Evolutionary conservation across 2,329 filamentous ascomycete genomes (phyloP).

Genomic region (Beauveria sp.): DNA sequence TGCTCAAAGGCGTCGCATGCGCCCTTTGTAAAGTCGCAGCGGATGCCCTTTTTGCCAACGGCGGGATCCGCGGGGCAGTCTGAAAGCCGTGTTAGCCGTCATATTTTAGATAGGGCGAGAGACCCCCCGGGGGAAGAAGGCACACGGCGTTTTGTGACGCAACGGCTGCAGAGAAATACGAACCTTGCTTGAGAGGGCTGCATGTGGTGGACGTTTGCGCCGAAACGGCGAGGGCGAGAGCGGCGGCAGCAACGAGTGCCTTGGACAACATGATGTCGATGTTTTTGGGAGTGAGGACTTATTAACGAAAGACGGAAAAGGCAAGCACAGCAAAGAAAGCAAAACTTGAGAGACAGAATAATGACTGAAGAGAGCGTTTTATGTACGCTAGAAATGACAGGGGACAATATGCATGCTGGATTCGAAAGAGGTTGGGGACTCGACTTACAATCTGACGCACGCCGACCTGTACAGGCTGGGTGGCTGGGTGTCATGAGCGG

Average conservation of each 20-base stretch:
- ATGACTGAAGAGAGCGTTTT: background rate
- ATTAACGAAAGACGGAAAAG: background rate
- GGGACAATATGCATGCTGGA: no score
- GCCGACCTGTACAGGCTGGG: no score
- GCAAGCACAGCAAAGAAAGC: background rate
- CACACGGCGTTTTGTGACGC: background rate
- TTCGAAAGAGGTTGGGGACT: no score
- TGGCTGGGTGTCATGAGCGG: no score
- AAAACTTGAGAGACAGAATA: background rate
- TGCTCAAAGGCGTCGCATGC: slow-evolving; percentile 36
- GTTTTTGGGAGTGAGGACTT: background rate
- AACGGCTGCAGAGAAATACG: slow-evolving; percentile 13
- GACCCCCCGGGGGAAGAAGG: no score
- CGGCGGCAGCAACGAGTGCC: slow-evolving; percentile 34
- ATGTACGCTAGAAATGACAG: background rate
- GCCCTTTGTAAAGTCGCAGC: slow-evolving; percentile 58
- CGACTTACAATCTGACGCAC: no score
- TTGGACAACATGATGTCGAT: slow-evolving; percentile 34
- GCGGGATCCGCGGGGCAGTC: slow-evolving; percentile 58
- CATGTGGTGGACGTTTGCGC: slow-evolving; percentile 50
- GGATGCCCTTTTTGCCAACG: slow-evolving; percentile 50
- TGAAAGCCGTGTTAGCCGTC: slow-evolving; percentile 3
- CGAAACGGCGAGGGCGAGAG: slow-evolving; percentile 40
- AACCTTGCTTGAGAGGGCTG: slow-evolving; percentile 46
- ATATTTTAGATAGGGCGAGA: background rate